phyloP scores from a whole-genome alignment of 2,329 filamentous ascomycete species.

The Scortechinia acanthostroma region DNA sequence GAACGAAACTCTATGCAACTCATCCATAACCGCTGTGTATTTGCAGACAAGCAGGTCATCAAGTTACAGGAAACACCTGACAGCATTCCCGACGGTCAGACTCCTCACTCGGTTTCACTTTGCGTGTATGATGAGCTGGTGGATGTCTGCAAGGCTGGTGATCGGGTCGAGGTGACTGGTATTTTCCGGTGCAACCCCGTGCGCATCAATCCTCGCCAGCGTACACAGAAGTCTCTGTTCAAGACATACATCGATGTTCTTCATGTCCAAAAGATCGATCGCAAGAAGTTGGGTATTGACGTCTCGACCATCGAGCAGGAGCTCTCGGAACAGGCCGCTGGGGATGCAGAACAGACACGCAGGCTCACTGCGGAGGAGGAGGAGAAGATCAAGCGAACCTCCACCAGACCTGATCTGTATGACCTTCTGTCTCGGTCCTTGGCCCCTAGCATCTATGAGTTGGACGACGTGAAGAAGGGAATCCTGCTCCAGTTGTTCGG shows the following conservation, averaged over 20 bases:
- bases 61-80: slow-evolving; percentile 97
- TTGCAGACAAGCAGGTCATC: slow-evolving; percentile 97
- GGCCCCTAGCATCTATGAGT: slow-evolving; percentile 91
- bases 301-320: slow-evolving; percentile 80
- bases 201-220: slow-evolving; percentile 84
- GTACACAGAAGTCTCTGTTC: slow-evolving; percentile 88
- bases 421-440: slow-evolving; percentile 84
- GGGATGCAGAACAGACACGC: slow-evolving; percentile 70
- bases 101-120: slow-evolving; percentile 90
- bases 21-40: slow-evolving; percentile 87
- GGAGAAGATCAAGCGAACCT: slow-evolving; percentile 76
- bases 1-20: slow-evolving; percentile 96
- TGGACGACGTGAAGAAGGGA: slow-evolving; percentile 98
- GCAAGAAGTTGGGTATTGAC: slow-evolving; percentile 87
- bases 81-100: slow-evolving; percentile 88
- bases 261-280: slow-evolving; percentile 94
- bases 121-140: slow-evolving; percentile 96
- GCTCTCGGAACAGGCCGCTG: slow-evolving; percentile 56
- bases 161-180: slow-evolving; percentile 88
- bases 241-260: slow-evolving; percentile 96
- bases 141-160: slow-evolving; percentile 95
- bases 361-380: slow-evolving; percentile 83
- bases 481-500: slow-evolving; percentile 94
- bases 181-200: slow-evolving; percentile 95
- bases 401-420: slow-evolving; percentile 78